These are phyloP conservation scores for Solidago caesia DNA, from an alignment of 129 eudicot species.

Conservation along the genomic window DNA sequence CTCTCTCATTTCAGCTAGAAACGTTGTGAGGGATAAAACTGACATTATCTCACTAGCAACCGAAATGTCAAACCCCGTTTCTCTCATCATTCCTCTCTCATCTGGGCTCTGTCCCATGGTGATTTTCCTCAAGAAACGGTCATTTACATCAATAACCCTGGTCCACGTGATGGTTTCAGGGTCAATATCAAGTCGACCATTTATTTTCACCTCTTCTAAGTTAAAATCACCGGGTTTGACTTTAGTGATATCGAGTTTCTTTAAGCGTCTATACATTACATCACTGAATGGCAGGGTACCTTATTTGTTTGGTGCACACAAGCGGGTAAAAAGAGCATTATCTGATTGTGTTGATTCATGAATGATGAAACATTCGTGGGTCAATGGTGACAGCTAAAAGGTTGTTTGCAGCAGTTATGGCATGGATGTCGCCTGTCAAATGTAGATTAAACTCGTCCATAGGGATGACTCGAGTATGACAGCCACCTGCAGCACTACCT, in stretches of 20 bases:
- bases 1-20: conserved; percentile 82
- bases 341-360: conserved; percentile 2
- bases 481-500: conserved; percentile 98
- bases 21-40: conserved; percentile 81
- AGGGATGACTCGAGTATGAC: conserved; percentile 96
- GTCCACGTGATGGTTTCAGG: conserved; percentile 91
- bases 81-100: conserved; percentile 95
- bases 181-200: conserved; percentile 87
- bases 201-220: conserved; percentile 63
- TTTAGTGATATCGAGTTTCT: conserved; percentile 73
- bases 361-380: background rate
- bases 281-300: conserved; percentile 61
- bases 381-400: conserved; percentile 41
- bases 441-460: conserved; percentile 99
- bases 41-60: conserved; percentile 99
- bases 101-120: conserved; percentile 94
- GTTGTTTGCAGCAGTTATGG: conserved; percentile 95
- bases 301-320: background rate
- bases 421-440: conserved; percentile 92
- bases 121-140: conserved; percentile 86
- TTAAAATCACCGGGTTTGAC: conserved; percentile 80
- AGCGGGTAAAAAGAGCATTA: conserved; percentile 4
- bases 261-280: conserved; percentile 78
- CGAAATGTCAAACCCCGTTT: conserved; percentile 85
- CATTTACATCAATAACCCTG: conserved; percentile 97